Percentiles rank a stretch among this genome's conserved stretches.
phyloP scores from a whole-genome alignment of 2,329 filamentous ascomycete species.

The Sporothrix dimorphospora region DNA sequence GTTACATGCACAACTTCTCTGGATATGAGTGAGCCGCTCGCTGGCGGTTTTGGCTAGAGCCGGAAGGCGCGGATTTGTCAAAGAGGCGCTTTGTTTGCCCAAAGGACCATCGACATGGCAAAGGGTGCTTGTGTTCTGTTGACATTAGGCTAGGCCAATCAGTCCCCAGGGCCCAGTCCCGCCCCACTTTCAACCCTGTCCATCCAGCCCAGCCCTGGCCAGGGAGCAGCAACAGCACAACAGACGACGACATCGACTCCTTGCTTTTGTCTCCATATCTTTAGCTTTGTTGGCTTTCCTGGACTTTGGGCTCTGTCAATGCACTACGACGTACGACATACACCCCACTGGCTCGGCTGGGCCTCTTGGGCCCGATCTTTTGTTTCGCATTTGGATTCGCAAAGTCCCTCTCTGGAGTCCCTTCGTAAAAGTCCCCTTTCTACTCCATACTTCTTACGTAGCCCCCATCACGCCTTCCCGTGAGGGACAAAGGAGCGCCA shows the following conservation, averaged over 20 bases:
- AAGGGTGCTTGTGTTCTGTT: too few species aligned
- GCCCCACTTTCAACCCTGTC: not conserved
- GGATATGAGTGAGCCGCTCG: constrained; percentile 7
- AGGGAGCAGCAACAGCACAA: not conserved
- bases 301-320: not conserved
- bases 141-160: not conserved
- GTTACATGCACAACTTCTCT: not conserved
- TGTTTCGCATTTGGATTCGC: not conserved
- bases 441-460: not conserved
- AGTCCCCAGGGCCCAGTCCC: not conserved
- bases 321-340: too few species aligned
- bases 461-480: not conserved
- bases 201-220: constrained; percentile 1
- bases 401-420: not conserved
- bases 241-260: constrained; percentile 4
- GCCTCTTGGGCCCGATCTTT: not conserved
- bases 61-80: not conserved
- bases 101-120: too few species aligned
- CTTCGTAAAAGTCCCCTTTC: not conserved
- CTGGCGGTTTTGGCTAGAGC: not conserved
- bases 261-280: not conserved
- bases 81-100: not conserved
- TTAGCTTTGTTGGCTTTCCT: constrained; percentile 1
- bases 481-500: not conserved
- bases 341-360: not conserved